phyloP scores from a whole-genome alignment of 495 filamentous ascomycete genomes.

The Xylaria sp. region DNA sequence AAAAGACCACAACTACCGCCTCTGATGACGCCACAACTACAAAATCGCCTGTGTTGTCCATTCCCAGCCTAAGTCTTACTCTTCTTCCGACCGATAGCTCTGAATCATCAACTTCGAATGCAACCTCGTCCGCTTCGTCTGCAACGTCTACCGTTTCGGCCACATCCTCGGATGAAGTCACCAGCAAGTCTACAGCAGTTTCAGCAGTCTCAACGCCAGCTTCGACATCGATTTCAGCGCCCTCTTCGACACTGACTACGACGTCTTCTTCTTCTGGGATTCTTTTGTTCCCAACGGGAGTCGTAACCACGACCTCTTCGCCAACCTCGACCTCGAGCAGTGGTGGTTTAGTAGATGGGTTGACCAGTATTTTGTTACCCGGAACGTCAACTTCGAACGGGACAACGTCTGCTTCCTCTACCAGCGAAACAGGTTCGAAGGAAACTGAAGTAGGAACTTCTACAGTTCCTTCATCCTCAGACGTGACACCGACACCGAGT shows the following conservation, averaged over 20 bases:
- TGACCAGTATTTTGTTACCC: constrained; percentile 22
- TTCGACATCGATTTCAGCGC: constrained; percentile 25
- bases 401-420: not conserved
- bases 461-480: not conserved
- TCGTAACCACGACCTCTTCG: constrained; percentile 39
- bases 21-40: constrained; percentile 24
- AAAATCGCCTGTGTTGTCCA: constrained; percentile 28
- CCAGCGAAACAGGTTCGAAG: not conserved
- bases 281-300: constrained; percentile 44
- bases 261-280: constrained; percentile 39
- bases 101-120: constrained; percentile 17
- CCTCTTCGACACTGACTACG: constrained; percentile 26
- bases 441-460: constrained; percentile 8
- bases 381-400: not conserved
- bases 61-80: constrained; percentile 35
- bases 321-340: constrained; percentile 21
- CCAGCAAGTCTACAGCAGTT: constrained; percentile 29
- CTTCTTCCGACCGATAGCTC: constrained; percentile 8
- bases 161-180: constrained; percentile 13
- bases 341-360: constrained; percentile 14
- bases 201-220: constrained; percentile 24
- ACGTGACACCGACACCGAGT: constrained; percentile 12
- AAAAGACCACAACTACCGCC: constrained; percentile 24
- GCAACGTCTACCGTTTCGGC: too few species aligned
- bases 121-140: constrained; percentile 15